Evolutionary conservation across 2,329 filamentous ascomycete genomes (phyloP), one percentile per base, ranked within the genome.

Genomic region (Talaromyces marneffei): DNA sequence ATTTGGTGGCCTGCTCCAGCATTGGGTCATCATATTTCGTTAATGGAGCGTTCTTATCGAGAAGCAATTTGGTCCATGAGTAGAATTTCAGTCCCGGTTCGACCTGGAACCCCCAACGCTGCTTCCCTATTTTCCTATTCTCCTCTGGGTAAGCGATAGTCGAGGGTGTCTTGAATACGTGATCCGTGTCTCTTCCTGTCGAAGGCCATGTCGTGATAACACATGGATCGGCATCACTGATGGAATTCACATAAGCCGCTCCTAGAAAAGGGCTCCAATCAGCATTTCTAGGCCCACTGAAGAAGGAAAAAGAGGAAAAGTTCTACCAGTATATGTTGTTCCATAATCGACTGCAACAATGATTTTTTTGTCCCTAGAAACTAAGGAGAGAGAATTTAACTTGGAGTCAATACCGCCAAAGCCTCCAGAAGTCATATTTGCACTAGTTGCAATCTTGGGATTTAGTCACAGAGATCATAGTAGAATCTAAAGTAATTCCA

Each of bases 11-110:
- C 1, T 55, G 27, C 10, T 63, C 57, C 2, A 69, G 42, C 3
- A 60, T 56, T 25, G 57, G 53, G 44, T 67, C 67, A 42, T 71
- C 69, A 54, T 65, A 67, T n/a, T 67, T 53, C 0, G 67, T 64
- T 0, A 61, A n/a, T 9, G 62, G 52, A 2, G 52, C 62, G 18
- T 65, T 57, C 12, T 59, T 33, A 37, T 71, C 71, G 1, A 73
- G 63, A 5, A 70, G 59, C 10, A 72, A 62, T 57, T 73, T 73
- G n/a, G 67, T 70, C 71, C 70, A 72, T 1, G 65, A 65, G 55
- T 69, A 72, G 9, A 63, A 33, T 14, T 59, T 66, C 66, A 68
- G 67, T 5, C 63, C 65, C 0, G 66, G 62, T 18, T 58, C 50
- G 3, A 72, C 67, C 35, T 68, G 61, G 54, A 65, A 71, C 2